Percentiles rank a stretch among this genome's conserved stretches.
Conservation (phyloP, 75 land plant species). For the Cupressus sempervirens region DNA sequence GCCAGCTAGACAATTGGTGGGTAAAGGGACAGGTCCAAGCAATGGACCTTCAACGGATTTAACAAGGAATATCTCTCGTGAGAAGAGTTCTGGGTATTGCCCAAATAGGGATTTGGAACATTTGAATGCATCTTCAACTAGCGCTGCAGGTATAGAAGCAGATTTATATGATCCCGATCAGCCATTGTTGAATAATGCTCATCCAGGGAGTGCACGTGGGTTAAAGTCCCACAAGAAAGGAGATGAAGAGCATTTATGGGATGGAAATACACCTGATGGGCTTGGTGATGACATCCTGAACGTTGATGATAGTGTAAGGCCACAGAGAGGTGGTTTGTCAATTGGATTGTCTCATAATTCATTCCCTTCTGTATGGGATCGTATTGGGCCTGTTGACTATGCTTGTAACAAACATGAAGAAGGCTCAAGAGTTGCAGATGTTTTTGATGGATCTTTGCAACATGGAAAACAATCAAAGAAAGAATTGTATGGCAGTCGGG, state of each 20-base stretch:
- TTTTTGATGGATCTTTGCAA: background rate
- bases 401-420: background rate
- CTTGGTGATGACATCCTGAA: constrained; percentile 6
- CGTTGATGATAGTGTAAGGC: constrained; percentile 15
- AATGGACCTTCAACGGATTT: constrained; percentile 18
- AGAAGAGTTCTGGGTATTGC: constrained; percentile 24
- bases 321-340: constrained; percentile 14
- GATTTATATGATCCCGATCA: constrained; percentile 99
- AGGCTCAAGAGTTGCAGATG: background rate
- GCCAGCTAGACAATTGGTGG: constrained; percentile 53
- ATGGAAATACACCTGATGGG: constrained; percentile 31
- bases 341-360: constrained; percentile 19
- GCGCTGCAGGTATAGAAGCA: constrained; percentile 32
- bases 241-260: constrained; percentile 30
- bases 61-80: constrained; percentile 19
- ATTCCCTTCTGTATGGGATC: constrained; percentile 65
- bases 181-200: constrained; percentile 73
- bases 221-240: constrained; percentile 37
- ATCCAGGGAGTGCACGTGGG: constrained; percentile 41
- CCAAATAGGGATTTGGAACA: constrained; percentile 29
- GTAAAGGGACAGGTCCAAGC: constrained; percentile 40
- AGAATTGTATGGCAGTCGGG: background rate
- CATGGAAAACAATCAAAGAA: constrained; percentile 2
- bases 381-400: constrained; percentile 37
- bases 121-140: constrained; percentile 4